phyloP scores from a whole-genome alignment of 306 rosid species.

The Inga oerstediana region DNA sequence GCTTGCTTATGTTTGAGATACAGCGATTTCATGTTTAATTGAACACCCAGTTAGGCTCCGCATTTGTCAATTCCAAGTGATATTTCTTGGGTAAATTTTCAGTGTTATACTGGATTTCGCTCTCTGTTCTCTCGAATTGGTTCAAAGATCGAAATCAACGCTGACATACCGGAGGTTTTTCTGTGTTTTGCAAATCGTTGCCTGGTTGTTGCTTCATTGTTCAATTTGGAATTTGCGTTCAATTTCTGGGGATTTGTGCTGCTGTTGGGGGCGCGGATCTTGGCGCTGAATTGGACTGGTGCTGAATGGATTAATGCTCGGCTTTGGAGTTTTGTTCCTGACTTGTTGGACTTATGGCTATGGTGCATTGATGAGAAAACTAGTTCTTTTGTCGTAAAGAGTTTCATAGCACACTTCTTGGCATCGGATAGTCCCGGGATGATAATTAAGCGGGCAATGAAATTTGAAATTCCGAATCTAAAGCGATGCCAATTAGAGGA shows the following conservation, averaged over 20 bases:
- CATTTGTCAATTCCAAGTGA: neutral
- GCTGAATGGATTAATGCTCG: neutral
- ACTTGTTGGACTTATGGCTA: neutral
- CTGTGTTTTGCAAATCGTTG: neutral
- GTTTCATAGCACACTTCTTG: conserved; percentile 6
- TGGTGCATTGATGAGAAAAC: conserved; percentile 28
- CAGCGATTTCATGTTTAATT: neutral
- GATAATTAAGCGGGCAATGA: conserved; percentile 60
- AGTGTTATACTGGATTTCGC: neutral
- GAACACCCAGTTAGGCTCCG: neutral
- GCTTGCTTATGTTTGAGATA: neutral
- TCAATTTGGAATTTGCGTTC: neutral
- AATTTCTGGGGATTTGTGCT: neutral
- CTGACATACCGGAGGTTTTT: neutral
- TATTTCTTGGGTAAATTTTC: neutral
- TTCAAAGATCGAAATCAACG: neutral
- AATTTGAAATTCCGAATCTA: conserved; percentile 54
- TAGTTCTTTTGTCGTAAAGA: conserved; percentile 45
- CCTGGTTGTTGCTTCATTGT: neutral
- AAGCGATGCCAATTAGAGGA: conserved; percentile 65
- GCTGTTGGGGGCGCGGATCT: neutral
- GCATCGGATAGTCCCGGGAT: conserved; percentile 43
- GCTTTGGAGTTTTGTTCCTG: neutral
- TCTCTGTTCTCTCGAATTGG: neutral
- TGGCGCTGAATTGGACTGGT: neutral